Conservation (phyloP, 345 rosid species). For the Carallia pectinifolia region DNA sequence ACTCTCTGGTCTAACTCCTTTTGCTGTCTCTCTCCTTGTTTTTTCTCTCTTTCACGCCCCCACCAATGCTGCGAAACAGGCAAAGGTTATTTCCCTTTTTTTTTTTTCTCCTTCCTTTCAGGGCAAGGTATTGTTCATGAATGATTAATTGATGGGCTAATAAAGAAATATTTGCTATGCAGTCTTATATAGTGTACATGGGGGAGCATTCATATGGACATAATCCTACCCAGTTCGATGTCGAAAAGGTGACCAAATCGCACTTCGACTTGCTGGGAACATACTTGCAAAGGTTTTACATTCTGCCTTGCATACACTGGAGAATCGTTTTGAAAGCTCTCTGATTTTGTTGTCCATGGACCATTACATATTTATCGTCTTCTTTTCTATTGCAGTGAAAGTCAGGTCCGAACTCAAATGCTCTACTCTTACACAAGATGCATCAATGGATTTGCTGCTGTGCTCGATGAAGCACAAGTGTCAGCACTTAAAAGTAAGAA, state of each 20-base stretch:
- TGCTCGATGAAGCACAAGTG: conserved; percentile 12
- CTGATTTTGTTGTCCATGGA: background rate
- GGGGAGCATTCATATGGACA: conserved; percentile 2
- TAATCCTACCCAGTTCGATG: background rate
- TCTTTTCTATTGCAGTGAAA: background rate
- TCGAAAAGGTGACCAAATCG: background rate
- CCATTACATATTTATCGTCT: no score
- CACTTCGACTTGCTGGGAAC: conserved; percentile 19
- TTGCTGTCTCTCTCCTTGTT: background rate
- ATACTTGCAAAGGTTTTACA: background rate
- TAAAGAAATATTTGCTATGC: background rate
- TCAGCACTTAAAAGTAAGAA: conserved; percentile 3
- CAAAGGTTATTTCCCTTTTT: background rate
- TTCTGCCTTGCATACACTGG: background rate
- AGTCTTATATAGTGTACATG: conserved; percentile 20
- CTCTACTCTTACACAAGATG: conserved; percentile 12
- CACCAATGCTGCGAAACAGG: background rate
- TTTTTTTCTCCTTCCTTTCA: background rate
- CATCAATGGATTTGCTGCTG: conserved; percentile 20
- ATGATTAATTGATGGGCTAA: background rate
- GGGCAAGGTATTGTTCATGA: background rate
- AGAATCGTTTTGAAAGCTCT: background rate
- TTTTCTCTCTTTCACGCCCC: background rate
- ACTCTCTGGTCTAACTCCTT: background rate
- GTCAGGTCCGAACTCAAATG: background rate